Evolutionary conservation across 2,329 filamentous ascomycete genomes (phyloP).

Genomic region (Cordyceps cateniannulata): DNA sequence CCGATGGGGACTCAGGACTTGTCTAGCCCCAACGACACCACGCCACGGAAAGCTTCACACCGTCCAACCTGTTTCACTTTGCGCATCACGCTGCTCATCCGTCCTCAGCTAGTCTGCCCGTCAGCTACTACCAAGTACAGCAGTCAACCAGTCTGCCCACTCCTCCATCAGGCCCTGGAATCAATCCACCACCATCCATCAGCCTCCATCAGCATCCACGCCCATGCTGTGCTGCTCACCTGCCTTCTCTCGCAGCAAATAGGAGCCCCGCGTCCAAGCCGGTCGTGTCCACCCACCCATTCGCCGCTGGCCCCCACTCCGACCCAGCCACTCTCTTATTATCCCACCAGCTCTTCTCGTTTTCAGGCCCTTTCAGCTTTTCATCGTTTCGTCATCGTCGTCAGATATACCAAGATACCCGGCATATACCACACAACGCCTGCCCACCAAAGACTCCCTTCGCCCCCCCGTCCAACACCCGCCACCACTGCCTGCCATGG

Average conservation of each 20-base stretch:
- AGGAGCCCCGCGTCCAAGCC: conserved; percentile 15
- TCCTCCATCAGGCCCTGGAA: background rate
- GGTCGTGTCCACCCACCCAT: conserved; percentile 9
- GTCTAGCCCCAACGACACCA: background rate
- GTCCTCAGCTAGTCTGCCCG: background rate
- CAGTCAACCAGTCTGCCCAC: background rate
- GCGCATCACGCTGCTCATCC: background rate
- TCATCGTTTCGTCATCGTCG: background rate
- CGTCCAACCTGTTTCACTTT: background rate
- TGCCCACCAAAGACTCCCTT: background rate
- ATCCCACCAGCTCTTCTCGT: background rate
- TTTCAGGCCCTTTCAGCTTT: background rate
- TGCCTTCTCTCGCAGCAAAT: conserved; percentile 3
- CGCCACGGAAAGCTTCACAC: background rate
- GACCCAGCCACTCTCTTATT: conserved; percentile 13
- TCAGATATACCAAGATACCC: background rate
- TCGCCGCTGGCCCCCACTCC: conserved; percentile 22
- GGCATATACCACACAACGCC: background rate
- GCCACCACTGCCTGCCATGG: conserved; percentile 19
- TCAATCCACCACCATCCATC: background rate
- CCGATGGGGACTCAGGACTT: background rate
- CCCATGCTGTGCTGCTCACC: conserved; percentile 2
- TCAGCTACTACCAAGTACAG: background rate
- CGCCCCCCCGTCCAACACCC: background rate
- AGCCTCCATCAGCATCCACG: conserved; percentile 1